Evolutionary conservation across 148 eudicot genomes (phyloP), one percentile per base, ranked within the genome.

Genomic region (Heliamphora exappendiculata): DNA sequence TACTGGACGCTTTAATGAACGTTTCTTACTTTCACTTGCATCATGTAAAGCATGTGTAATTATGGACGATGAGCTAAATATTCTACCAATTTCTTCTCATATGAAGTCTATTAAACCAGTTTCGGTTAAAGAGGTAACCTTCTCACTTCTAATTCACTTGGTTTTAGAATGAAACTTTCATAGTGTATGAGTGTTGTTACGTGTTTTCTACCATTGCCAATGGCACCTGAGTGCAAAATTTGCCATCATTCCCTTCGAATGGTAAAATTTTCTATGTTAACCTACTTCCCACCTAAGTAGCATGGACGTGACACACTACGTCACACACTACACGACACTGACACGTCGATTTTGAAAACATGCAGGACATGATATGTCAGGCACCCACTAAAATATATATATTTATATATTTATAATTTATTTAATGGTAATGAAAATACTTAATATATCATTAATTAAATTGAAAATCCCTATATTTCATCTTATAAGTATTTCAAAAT

Each of bases 21-120:
- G 98, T 19, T 94, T 94, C 78, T 84, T 94, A 76, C 84, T 94
- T 33, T 94, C 98, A 7, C 86, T 94, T 81, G 94, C 92, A 39
- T 90, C 98, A 14, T 90, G 96, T 83, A 92, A 81, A 84, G 79
- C 97, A 78, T 94, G 98, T 75, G 84, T 92, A 26, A 90, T 92
- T 41, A 90, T 92, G 96, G 98, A 94, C 77, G 98, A 94, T 76
- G 98, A 94, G 80, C 81, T 94, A 67, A 94, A 94, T 80, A 84
- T 94, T 72, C 75, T 94, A 80, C 98, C 98, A 28, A 89, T 94
- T 78, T 94, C 98, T 80, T 89, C 98, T 74, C 97, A 94, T 82
- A 91, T 94, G 82, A 89, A 80, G 82, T 86, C 94, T 58, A 87
- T 92, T 67, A 76, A 80, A 69, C 87, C 91, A 63, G 83, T 91